A percentile compares a stretch with the other conserved stretches of the same genome.
Conservation (phyloP, 2,329 filamentous ascomycete species). For the Monilinia polystroma region DNA sequence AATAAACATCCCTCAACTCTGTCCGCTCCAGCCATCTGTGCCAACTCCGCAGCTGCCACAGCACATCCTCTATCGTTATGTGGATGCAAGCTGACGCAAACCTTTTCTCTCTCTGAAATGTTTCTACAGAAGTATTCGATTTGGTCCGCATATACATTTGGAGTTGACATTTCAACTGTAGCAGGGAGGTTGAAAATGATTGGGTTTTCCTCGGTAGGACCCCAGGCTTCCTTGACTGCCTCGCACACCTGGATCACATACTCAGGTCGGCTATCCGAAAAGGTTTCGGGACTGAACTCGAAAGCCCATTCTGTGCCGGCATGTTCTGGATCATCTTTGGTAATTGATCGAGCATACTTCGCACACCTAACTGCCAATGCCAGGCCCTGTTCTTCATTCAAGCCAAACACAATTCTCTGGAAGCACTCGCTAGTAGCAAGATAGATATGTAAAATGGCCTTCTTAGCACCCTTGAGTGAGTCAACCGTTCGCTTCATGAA, state of each 20-base stretch:
- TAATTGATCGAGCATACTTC: constrained; percentile 82
- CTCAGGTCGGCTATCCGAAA: constrained; percentile 85
- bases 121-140: constrained; percentile 92
- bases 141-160: constrained; percentile 94
- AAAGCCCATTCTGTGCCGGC: constrained; percentile 68
- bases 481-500: constrained; percentile 88
- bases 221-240: constrained; percentile 93
- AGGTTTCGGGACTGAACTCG: constrained; percentile 83
- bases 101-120: constrained; percentile 80
- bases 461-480: constrained; percentile 83
- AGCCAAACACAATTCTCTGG: constrained; percentile 84
- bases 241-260: constrained; percentile 83
- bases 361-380: constrained; percentile 83
- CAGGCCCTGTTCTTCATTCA: constrained; percentile 77
- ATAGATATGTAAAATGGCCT: constrained; percentile 93
- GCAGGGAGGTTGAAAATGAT: constrained; percentile 98
- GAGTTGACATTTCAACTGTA: constrained; percentile 91
- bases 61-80: constrained; percentile 94
- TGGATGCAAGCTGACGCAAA: constrained; percentile 85
- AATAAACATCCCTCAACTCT: constrained; percentile 92
- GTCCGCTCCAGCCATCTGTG: constrained; percentile 94
- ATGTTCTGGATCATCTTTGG: constrained; percentile 68
- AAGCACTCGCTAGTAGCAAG: constrained; percentile 96
- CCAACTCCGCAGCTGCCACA: constrained; percentile 84
- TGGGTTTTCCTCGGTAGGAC: constrained; percentile 70